Evolutionary conservation across 2,329 filamentous ascomycete genomes (phyloP).

Genomic region (Hypoxylon sp.): DNA sequence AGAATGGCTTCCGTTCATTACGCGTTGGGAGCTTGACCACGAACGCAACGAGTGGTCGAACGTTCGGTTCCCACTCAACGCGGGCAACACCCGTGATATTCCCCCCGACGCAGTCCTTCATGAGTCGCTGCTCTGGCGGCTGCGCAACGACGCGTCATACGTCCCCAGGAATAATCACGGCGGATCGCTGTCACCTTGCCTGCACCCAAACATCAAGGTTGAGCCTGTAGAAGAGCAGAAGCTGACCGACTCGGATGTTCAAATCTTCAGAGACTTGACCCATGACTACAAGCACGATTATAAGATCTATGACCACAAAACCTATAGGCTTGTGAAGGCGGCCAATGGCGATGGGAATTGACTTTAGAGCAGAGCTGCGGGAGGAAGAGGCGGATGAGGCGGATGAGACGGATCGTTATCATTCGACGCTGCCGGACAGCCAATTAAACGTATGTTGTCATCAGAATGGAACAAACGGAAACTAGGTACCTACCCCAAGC

Average conservation of each 20-base stretch:
- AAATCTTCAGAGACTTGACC: not conserved
- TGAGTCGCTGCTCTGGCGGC: slow-evolving; percentile 54
- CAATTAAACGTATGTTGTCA: not conserved
- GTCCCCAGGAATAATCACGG: slow-evolving; percentile 54
- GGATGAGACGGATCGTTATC: not conserved
- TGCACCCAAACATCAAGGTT: slow-evolving; percentile 44
- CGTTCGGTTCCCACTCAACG: slow-evolving; percentile 56
- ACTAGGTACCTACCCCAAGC: no score
- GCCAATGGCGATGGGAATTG: slow-evolving; percentile 12
- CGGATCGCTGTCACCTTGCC: slow-evolving; percentile 49
- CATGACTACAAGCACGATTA: not conserved
- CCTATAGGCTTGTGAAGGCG: slow-evolving; percentile 18
- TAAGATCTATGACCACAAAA: slow-evolving; percentile 18
- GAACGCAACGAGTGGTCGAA: slow-evolving; percentile 50
- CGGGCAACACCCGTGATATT: slow-evolving; percentile 55
- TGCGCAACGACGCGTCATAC: slow-evolving; percentile 50
- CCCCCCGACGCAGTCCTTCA: slow-evolving; percentile 56
- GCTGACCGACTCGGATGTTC: slow-evolving; percentile 5
- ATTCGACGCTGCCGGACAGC: slow-evolving; percentile 11
- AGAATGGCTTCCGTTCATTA: slow-evolving; percentile 57
- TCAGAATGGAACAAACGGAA: not conserved
- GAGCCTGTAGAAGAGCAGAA: slow-evolving; percentile 22
- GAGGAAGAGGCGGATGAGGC: slow-evolving; percentile 3
- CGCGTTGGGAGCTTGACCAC: slow-evolving; percentile 56
- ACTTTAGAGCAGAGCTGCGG: not conserved